Conservation (phyloP, 2,329 filamentous ascomycete genomes). For the Colletotrichum coccodes region DNA sequence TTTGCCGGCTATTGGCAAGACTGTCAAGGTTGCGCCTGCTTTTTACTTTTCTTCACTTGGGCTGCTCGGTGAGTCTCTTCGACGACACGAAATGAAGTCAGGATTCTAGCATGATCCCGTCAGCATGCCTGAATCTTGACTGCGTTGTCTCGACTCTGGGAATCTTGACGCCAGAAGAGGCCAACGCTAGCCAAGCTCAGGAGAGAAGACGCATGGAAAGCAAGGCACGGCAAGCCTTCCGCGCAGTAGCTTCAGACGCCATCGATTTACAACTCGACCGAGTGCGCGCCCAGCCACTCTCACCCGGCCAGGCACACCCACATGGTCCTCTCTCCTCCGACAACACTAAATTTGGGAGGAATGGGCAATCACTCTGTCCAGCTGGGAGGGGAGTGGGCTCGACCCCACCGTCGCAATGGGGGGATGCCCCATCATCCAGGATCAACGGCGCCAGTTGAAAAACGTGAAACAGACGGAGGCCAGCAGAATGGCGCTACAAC, state of each 20-base stretch:
- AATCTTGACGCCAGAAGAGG: background rate
- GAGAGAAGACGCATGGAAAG: constrained; percentile 10
- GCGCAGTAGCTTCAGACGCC: constrained; percentile 26
- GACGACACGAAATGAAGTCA: constrained; percentile 11
- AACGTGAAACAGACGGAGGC: constrained; percentile 19
- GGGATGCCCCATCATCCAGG: background rate
- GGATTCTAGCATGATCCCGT: constrained; percentile 23
- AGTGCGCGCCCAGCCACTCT: constrained; percentile 6
- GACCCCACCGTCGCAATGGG: constrained; percentile 7
- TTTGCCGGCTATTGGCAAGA: background rate
- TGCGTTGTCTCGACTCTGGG: constrained; percentile 3
- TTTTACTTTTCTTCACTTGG: background rate
- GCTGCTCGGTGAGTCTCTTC: constrained; percentile 6
- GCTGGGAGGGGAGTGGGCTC: constrained; percentile 13
- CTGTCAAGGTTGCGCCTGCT: background rate
- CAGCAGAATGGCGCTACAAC: background rate
- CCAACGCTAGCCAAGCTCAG: constrained; percentile 3
- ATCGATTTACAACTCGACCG: background rate
- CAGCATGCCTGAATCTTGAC: background rate
- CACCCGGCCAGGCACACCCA: background rate
- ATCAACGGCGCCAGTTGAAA: constrained; percentile 1
- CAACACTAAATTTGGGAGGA: constrained; percentile 4
- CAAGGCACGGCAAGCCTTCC: constrained; percentile 24
- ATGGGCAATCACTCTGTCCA: constrained; percentile 1
- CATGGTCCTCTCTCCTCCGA: background rate